These are phyloP conservation scores for Casuarina equisetifolia DNA, from an alignment of 306 rosid species.

Conservation along the genomic window DNA sequence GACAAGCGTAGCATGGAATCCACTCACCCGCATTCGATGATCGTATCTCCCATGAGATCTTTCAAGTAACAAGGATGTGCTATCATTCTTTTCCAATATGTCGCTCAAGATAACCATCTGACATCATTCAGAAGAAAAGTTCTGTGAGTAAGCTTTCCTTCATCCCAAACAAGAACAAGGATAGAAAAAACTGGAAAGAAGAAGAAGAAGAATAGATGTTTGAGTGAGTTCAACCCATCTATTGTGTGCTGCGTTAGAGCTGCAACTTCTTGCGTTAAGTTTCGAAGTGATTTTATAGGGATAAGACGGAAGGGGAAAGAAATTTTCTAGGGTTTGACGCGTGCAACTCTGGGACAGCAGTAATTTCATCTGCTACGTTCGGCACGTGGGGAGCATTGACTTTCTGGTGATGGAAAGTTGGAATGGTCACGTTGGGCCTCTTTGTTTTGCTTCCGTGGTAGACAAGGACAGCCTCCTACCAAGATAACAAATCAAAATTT, in stretches of 20 bases:
- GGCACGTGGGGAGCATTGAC: conserved; percentile 21
- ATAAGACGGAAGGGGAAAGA: conserved; percentile 1
- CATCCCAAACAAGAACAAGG: not conserved
- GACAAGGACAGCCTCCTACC: not conserved
- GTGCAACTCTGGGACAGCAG: not conserved
- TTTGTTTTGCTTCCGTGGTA: not conserved
- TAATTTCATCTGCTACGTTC: not conserved
- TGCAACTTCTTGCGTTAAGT: not conserved
- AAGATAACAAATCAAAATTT: not conserved
- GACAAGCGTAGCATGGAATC: conserved; percentile 35
- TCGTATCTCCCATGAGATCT: not conserved
- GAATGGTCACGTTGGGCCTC: not conserved
- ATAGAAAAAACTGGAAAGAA: not conserved
- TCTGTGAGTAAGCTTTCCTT: not conserved
- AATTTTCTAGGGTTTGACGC: not conserved
- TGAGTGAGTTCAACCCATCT: not conserved
- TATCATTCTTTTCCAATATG: not conserved
- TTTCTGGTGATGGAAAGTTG: not conserved
- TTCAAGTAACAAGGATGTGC: not conserved
- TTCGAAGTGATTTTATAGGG: conserved; percentile 12
- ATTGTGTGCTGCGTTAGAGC: not conserved
- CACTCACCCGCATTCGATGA: conserved; percentile 30
- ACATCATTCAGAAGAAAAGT: not conserved
- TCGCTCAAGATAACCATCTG: not conserved
- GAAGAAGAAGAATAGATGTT: not conserved